phyloP scores from a whole-genome alignment of 2,329 filamentous ascomycete genomes.

The Daldinia sp. region DNA sequence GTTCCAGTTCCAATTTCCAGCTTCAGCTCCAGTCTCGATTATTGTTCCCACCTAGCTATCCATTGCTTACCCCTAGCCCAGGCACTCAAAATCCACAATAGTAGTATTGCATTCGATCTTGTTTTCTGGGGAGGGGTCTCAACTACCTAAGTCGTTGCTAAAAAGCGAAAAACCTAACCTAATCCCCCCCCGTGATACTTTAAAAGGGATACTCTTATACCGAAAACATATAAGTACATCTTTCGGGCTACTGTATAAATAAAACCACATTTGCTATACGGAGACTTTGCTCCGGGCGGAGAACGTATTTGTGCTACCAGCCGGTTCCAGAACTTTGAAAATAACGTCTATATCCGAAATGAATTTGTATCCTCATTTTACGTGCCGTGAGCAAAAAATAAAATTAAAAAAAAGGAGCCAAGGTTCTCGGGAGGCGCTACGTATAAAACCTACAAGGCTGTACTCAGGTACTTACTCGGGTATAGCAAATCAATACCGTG shows the following conservation, averaged over 20 bases:
- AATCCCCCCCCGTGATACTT: neutral
- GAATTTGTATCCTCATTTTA: neutral
- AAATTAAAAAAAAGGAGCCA: no score
- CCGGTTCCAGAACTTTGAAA: slow-evolving; percentile 19
- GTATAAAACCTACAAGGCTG: neutral
- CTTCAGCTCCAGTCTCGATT: no score
- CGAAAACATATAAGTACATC: neutral
- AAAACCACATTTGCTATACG: slow-evolving; percentile 1
- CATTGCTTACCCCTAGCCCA: neutral
- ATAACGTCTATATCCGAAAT: slow-evolving; percentile 14
- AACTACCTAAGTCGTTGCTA: neutral
- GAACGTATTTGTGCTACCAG: slow-evolving; percentile 11
- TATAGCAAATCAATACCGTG: neutral
- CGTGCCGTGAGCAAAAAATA: no score
- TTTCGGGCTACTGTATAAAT: neutral
- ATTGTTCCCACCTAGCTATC: neutral
- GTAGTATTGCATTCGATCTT: neutral
- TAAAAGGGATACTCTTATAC: neutral
- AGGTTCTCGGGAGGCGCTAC: no score
- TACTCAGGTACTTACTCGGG: neutral
- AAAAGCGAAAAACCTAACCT: neutral
- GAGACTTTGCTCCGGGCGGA: slow-evolving; percentile 34
- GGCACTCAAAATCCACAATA: neutral
- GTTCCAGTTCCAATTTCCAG: no score
- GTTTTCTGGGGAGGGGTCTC: neutral